Conservation (phyloP, 2,329 filamentous ascomycete species). For the Colletotrichum siamense region DNA sequence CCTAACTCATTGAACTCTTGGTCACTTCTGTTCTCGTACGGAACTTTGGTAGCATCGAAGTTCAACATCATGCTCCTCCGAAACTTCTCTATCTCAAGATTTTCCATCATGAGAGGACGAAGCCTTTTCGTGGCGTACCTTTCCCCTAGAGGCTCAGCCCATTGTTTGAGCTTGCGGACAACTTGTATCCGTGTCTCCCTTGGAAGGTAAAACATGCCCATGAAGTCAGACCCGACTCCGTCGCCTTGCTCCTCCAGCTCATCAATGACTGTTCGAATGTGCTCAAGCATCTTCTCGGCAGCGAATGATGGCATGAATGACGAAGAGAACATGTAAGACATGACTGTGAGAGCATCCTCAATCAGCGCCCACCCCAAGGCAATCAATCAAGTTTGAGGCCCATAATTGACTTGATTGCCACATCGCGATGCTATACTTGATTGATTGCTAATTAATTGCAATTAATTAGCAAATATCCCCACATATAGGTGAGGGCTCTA, state of each 20-base stretch:
- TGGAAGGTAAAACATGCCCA: slow-evolving; percentile 10
- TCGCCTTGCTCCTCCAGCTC: slow-evolving; percentile 16
- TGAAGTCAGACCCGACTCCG: background rate
- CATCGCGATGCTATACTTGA: no score
- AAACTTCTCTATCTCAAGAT: background rate
- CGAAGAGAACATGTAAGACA: slow-evolving; percentile 26
- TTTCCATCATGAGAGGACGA: background rate
- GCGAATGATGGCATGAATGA: slow-evolving; percentile 24
- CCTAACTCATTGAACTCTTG: background rate
- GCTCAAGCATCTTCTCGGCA: slow-evolving; percentile 18
- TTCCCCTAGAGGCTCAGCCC: slow-evolving; percentile 11
- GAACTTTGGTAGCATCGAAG: background rate
- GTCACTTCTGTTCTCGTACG: background rate
- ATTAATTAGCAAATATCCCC: no score
- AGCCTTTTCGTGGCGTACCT: background rate
- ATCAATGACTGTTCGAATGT: slow-evolving; percentile 22
- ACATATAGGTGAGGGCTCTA: no score
- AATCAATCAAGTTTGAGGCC: no score
- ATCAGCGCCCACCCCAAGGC: no score
- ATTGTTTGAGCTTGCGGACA: slow-evolving; percentile 13
- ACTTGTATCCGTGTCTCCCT: slow-evolving; percentile 11
- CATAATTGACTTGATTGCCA: no score
- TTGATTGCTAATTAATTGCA: no score
- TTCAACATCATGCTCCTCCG: background rate
- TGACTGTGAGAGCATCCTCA: slow-evolving; percentile 17